phyloP scores from a whole-genome alignment of 2,329 filamentous ascomycete species.

The Xenoacremonium recifei region DNA sequence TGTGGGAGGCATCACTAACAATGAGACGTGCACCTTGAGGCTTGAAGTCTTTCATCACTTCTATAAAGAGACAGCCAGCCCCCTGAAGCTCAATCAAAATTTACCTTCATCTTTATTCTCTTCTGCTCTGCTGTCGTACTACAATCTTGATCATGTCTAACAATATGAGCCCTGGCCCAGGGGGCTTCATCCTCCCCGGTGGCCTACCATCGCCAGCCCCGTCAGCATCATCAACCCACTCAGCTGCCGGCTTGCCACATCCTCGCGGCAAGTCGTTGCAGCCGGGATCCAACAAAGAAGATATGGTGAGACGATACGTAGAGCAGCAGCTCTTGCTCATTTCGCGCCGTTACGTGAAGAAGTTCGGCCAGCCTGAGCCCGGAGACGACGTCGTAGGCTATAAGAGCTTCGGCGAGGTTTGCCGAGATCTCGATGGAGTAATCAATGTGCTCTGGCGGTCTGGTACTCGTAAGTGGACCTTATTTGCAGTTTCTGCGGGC shows the following conservation, averaged over 20 bases:
- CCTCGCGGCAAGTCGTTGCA: slow-evolving; percentile 52
- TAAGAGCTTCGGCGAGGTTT: slow-evolving; percentile 65
- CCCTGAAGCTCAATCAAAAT: no score
- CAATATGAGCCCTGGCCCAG: slow-evolving; percentile 29
- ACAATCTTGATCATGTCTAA: neutral
- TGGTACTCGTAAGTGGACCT: slow-evolving; percentile 67
- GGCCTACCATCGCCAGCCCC: slow-evolving; percentile 56
- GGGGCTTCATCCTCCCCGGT: slow-evolving; percentile 50
- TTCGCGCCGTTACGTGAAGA: slow-evolving; percentile 60
- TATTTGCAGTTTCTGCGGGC: neutral
- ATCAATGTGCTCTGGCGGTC: slow-evolving; percentile 84
- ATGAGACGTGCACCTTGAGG: no score
- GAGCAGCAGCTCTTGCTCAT: slow-evolving; percentile 52
- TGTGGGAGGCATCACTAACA: no score
- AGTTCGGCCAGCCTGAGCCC: slow-evolving; percentile 46
- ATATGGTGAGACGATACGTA: slow-evolving; percentile 56
- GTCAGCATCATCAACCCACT: slow-evolving; percentile 40
- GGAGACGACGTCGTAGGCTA: slow-evolving; percentile 52
- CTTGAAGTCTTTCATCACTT: no score
- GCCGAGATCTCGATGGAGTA: slow-evolving; percentile 69
- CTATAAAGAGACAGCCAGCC: no score
- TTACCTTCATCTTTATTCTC: no score
- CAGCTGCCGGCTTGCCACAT: slow-evolving; percentile 47
- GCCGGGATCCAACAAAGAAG: slow-evolving; percentile 59
- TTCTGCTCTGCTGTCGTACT: no score